Percentiles rank a stretch among this genome's conserved stretches.
These are phyloP conservation scores for Aspergillus texensis DNA, from an alignment of 2,329 filamentous ascomycete species.

Conservation along the genomic window DNA sequence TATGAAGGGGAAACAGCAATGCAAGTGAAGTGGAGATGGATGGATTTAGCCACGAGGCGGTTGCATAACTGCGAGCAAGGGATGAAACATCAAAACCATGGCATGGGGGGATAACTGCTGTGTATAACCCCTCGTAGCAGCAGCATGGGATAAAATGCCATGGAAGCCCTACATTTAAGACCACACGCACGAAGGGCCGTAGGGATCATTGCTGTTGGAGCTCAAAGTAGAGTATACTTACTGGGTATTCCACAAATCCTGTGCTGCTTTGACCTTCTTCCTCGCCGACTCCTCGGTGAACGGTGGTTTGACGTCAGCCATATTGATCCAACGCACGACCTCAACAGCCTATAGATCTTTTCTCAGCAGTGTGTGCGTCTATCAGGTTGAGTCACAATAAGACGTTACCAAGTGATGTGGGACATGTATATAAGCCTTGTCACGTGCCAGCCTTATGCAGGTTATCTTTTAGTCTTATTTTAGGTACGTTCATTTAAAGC, in stretches of 20 bases:
- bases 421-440: conserved; percentile 12
- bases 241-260: conserved; percentile 81
- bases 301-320: conserved; percentile 60
- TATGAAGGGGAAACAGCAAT: neutral
- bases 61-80: conserved; percentile 9
- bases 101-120: too few relatives aligned
- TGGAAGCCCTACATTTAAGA: neutral
- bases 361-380: neutral
- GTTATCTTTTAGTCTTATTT: conserved; percentile 3
- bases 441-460: conserved; percentile 14
- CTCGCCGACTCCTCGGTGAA: conserved; percentile 74
- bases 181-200: neutral
- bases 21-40: neutral
- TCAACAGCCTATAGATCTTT: neutral
- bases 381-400: neutral
- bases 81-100: neutral
- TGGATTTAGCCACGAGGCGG: conserved; percentile 1
- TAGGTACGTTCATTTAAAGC: neutral
- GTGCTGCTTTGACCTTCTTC: conserved; percentile 80
- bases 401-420: neutral
- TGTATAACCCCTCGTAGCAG: neutral
- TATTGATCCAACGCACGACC: conserved; percentile 16
- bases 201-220: neutral
- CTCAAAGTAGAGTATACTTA: conserved; percentile 37
- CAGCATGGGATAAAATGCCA: neutral